Evolutionary conservation across 2,329 filamentous ascomycete genomes (phyloP), one percentile per base, ranked within the genome.

Genomic region (Alternaria sp.): DNA sequence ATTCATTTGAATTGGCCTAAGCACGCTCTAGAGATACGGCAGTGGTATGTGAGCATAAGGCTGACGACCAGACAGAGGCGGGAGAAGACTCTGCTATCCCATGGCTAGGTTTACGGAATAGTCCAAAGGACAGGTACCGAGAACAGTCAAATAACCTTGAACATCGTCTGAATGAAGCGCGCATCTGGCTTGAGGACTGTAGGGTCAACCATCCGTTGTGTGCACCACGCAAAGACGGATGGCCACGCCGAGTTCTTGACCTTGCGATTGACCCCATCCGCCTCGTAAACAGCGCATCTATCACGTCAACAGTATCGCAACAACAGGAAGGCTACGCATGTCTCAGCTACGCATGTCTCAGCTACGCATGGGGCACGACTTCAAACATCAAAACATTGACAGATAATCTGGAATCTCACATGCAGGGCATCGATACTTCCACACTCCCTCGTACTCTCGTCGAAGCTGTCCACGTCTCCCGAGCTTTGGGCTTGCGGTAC

Each of bases 261-360:
- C 29, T 52, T 23, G 13, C 37, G 3, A n/a, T 10, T 42, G 6
- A 52, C 21, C n/a, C 49, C 26, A 17, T 52, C 7, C 50, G 28
- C n/a, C 39, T 52, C 23, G 39, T 52, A 13, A 14, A 34, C 13
- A 36, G 37, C 21, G 37, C 36, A 31, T 42, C 37, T 13, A 42
- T 52, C 14, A 11, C 7, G 13, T 26, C 50, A 33, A 23, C 5
- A 4, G 23, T 21, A 10, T 0, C 17, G 28, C 39, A 34, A n/a
- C 50, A 2, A 5, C 39, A 36, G 29, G 39, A 42, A 42, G 50
- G 39, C n/a, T 44, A 52, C 5, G 50, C 50, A 21, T 52, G 50
- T 42, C 50, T 52, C 21, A 52, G 50, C n/a, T 52, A 52, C 29
- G 50, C 29, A 26, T 52, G 50, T n/a, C n/a, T 52, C 21, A 52